Base-by-base conservation (phyloP, 768 basidiomycete species). In the Russula abietina region DNA sequence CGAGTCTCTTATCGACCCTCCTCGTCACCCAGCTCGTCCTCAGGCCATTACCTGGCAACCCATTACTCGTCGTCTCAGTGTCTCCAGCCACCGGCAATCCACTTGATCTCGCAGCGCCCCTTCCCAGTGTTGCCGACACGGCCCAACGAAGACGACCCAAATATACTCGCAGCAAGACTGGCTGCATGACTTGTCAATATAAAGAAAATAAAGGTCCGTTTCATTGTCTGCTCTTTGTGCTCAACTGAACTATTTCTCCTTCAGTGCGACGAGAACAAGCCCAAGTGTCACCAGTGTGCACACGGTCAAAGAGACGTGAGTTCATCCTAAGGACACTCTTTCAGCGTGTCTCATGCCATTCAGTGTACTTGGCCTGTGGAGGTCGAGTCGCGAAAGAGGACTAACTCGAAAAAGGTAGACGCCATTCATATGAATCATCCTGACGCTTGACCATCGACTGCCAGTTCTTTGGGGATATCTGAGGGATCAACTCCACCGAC, bases 101-200 rank as follows among this genome's bases (percentile, higher is more conserved):
- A 54, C 49, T 66, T 32, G 59, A 67, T 30, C 43, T 80, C 49
- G 71, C 79, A 14, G 76, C 80, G 4, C 78, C 78, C 28, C 73
- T 80, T 32, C n/a, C 62, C 17, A 63, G 57, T 57, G 79, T 81
- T 56, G 75, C 74, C 39, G 88, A 84, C 53, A 62, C 78, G 17
- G 78, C 81, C n/a, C 77, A 79, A 69, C 82, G 90, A 63, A 91
- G 91, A 72, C 87, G 91, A 39, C 91, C 91, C 54, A 97, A 97
- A 79, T 95, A 95, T 69, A 93, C 90, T 65, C 83, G 94, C 69
- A 92, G 90, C 75, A 94, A 96, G 78, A 93, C 93, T 1, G 94
- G 94, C 26, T 98, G 94, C 72, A 76, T 96, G 72, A 94, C 91
- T 46, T 98, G 94, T 81, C 83, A 94, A 69, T 83, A 85, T n/a